Conservation (phyloP, 768 basidiomycete genomes). For the Tephrocybe sp. region DNA sequence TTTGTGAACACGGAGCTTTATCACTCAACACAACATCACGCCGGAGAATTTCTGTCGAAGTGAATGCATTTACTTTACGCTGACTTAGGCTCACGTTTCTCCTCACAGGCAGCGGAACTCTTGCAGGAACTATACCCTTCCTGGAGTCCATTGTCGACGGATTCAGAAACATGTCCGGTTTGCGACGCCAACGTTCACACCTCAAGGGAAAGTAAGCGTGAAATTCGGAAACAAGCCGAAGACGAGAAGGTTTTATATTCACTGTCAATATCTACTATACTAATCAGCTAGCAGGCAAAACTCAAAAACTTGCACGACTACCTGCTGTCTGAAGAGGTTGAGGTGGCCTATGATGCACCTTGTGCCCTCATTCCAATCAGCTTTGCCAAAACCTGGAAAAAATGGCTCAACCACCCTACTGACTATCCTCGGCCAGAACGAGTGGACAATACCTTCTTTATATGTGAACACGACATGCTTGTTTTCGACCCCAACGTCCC, state of each 20-base stretch:
- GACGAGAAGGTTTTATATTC: slow-evolving; percentile 67
- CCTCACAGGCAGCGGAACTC: slow-evolving; percentile 51
- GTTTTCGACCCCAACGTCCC: slow-evolving; percentile 64
- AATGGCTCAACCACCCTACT: slow-evolving; percentile 63
- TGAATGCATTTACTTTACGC: slow-evolving; percentile 22
- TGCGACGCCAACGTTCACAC: slow-evolving; percentile 59
- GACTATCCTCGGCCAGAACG: slow-evolving; percentile 56
- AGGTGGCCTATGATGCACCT: slow-evolving; percentile 46
- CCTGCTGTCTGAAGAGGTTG: slow-evolving; percentile 43
- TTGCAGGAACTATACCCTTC: slow-evolving; percentile 59
- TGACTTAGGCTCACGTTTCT: slow-evolving; percentile 9
- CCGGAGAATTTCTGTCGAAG: slow-evolving; percentile 62
- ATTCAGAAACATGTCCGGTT: slow-evolving; percentile 55
- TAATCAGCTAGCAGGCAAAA: slow-evolving; percentile 45
- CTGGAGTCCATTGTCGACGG: slow-evolving; percentile 58
- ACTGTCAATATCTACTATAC: slow-evolving; percentile 4
- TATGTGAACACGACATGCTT: slow-evolving; percentile 69
- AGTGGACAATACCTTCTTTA: slow-evolving; percentile 60
- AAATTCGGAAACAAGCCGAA: slow-evolving; percentile 65
- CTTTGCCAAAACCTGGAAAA: slow-evolving; percentile 69
- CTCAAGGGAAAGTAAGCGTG: slow-evolving; percentile 62
- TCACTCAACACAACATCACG: slow-evolving; percentile 56
- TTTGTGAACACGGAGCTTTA: slow-evolving; percentile 70
- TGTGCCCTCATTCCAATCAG: slow-evolving; percentile 60
- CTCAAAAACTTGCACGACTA: slow-evolving; percentile 65